Percentiles rank a stretch among this genome's conserved stretches.
phyloP scores from a whole-genome alignment of 768 basidiomycete species.

The Coprinopsis marcescibilis region DNA sequence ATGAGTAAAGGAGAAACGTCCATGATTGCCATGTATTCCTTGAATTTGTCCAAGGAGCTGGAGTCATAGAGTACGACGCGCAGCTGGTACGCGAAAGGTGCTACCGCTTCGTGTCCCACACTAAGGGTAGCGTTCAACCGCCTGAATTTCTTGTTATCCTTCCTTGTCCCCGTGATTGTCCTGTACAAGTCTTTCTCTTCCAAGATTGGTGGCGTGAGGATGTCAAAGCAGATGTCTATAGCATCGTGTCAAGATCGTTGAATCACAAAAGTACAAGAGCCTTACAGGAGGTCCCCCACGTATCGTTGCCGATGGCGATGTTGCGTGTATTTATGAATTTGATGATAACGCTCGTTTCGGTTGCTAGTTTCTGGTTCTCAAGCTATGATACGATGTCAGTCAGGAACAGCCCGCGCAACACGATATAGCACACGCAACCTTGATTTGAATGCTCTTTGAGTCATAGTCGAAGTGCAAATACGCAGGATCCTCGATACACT shows the following conservation, averaged over 20 bases:
- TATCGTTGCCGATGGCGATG: slow-evolving; percentile 54
- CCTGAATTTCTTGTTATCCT: slow-evolving; percentile 41
- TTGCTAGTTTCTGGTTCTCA: slow-evolving; percentile 45
- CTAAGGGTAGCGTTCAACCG: slow-evolving; percentile 54
- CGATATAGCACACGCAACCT: slow-evolving; percentile 31
- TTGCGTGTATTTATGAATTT: slow-evolving; percentile 51
- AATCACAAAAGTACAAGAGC: slow-evolving; percentile 2
- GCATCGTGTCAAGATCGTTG: background rate
- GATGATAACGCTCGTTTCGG: slow-evolving; percentile 45
- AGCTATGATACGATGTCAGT: slow-evolving; percentile 35
- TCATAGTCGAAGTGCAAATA: slow-evolving; percentile 62
- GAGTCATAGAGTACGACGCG: slow-evolving; percentile 51
- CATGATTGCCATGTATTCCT: slow-evolving; percentile 35
- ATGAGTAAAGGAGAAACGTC: slow-evolving; percentile 26
- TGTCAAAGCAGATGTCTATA: slow-evolving; percentile 64
- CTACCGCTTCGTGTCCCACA: slow-evolving; percentile 48
- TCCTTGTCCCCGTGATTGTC: slow-evolving; percentile 32
- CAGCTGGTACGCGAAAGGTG: slow-evolving; percentile 67
- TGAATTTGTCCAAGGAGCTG: slow-evolving; percentile 49
- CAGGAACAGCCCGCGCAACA: background rate
- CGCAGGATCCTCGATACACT: slow-evolving; percentile 38
- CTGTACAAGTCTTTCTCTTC: slow-evolving; percentile 56
- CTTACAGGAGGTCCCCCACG: slow-evolving; percentile 52
- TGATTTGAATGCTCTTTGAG: slow-evolving; percentile 59
- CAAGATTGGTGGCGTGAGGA: slow-evolving; percentile 56